A percentile compares a stretch with the other conserved stretches of the same genome.
Evolutionary conservation across 2,329 filamentous ascomycete genomes (phyloP).

Genomic region (Neofusicoccum umdonicola): DNA sequence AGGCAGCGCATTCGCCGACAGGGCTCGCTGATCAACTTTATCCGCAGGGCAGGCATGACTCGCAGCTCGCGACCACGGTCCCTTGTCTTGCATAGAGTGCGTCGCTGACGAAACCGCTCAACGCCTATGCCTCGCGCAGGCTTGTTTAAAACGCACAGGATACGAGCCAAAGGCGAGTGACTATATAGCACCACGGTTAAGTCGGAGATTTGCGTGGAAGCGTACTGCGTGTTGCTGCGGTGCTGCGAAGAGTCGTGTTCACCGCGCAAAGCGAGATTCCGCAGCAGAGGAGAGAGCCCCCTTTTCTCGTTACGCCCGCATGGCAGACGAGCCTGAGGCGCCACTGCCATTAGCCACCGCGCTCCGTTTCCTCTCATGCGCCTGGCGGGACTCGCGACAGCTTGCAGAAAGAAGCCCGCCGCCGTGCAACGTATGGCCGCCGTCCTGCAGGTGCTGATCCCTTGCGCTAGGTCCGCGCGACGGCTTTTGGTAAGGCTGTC

Average conservation of each 20-base stretch:
- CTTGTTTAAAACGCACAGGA: neutral
- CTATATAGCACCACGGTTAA: neutral
- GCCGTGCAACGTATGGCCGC: neutral
- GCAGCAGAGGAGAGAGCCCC: neutral
- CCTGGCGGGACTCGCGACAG: neutral
- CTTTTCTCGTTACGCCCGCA: neutral
- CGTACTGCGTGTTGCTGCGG: no score
- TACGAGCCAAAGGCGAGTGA: neutral
- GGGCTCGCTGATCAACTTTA: conserved; percentile 4
- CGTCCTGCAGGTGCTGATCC: neutral
- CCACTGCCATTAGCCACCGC: neutral
- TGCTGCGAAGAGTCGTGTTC: neutral
- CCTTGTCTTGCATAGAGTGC: conserved; percentile 7
- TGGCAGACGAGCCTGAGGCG: neutral
- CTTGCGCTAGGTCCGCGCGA: neutral
- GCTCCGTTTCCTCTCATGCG: neutral
- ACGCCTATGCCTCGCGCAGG: no score
- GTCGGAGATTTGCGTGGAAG: neutral
- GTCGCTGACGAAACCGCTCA: neutral
- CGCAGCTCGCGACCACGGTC: neutral
- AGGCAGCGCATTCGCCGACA: neutral
- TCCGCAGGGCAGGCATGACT: neutral
- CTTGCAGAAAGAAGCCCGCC: neutral
- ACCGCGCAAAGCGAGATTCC: neutral
- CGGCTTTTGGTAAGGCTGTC: conserved; percentile 9